Evolutionary conservation across 148 eudicot species (phyloP), one percentile per base, ranked within the genome.

Genomic region (Fagopyrum esculentum): DNA sequence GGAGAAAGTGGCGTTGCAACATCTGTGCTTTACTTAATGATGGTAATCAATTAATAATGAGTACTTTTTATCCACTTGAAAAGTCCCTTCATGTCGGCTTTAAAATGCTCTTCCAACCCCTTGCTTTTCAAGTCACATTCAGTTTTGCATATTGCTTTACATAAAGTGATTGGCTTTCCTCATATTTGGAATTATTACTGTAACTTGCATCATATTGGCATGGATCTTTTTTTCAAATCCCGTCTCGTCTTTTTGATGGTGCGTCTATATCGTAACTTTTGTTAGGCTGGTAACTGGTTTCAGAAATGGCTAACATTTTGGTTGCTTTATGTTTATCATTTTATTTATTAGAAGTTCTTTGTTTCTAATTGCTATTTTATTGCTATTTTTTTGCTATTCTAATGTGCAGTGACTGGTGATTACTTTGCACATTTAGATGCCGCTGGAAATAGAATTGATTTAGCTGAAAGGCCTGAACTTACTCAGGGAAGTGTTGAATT

Each of bases 1-100:
- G 99, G 77, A 95, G 93, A 81, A 95, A 92, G 85, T 95, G 99
- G 99, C 91, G 88, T 26, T 95, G 99, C 89, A 95, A 92, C 77
- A 86, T 95, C 77, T 95, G 99, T 78, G 81, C 93, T 79, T 82
- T 90, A 77, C 93, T 92, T 74, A 95, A 95, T 86, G 99, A 95
- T 52, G 99, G 99, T 95, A 95, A 76, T 69, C 46, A 45, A 16
- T 49, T n/a, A 17, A 9, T n/a, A 45, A 29, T 66, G 6, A 44
- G 59, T 50, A 8, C 43, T 48, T 60, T 11, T 60, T 11, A 9
- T 75, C 51, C n/a, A 40, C 40, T 29, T 60, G 76, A 43, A 54
- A n/a, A 55, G 1, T 30, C 9, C 26, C 5, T 73, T 29, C 40
- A 30, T 8, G 6, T 19, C 15, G 19, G n/a, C 30, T 73, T 52